Conservation (phyloP, 768 basidiomycete genomes). For the Amanita subjunquillea region DNA sequence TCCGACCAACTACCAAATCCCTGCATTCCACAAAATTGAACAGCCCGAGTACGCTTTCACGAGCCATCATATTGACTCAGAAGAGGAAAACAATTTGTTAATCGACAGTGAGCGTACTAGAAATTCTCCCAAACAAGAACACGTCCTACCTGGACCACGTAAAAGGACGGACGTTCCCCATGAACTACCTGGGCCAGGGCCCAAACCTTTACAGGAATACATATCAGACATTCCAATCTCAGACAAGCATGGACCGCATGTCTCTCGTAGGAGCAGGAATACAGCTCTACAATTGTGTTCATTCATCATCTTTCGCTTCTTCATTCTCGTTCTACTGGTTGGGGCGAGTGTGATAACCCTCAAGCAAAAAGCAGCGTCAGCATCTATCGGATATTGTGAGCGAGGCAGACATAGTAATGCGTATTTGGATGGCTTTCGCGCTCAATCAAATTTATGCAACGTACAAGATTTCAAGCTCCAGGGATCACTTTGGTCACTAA, state of each 20-base stretch:
- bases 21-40: slow-evolving; percentile 11
- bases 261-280: not conserved
- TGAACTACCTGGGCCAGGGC: not conserved
- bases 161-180: not conserved
- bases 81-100: not conserved
- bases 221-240: not conserved
- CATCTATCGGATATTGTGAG: slow-evolving; percentile 71
- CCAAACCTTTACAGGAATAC: not conserved
- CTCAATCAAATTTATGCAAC: slow-evolving; percentile 42
- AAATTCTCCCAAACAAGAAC: not conserved
- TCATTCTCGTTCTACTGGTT: slow-evolving; percentile 27
- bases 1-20: slow-evolving; percentile 12
- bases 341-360: slow-evolving; percentile 22
- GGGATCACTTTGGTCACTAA: not conserved
- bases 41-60: not conserved
- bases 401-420: slow-evolving; percentile 49
- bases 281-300: not conserved
- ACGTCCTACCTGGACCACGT: not conserved
- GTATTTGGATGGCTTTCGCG: slow-evolving; percentile 37
- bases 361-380: slow-evolving; percentile 58
- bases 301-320: slow-evolving; percentile 29
- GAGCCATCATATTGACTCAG: not conserved
- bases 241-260: not conserved
- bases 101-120: not conserved
- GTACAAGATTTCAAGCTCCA: slow-evolving; percentile 35